A percentile compares a stretch with the other conserved stretches of the same genome.
Conservation (phyloP, 2,329 filamentous ascomycete species). For the Penicillium sp. region DNA sequence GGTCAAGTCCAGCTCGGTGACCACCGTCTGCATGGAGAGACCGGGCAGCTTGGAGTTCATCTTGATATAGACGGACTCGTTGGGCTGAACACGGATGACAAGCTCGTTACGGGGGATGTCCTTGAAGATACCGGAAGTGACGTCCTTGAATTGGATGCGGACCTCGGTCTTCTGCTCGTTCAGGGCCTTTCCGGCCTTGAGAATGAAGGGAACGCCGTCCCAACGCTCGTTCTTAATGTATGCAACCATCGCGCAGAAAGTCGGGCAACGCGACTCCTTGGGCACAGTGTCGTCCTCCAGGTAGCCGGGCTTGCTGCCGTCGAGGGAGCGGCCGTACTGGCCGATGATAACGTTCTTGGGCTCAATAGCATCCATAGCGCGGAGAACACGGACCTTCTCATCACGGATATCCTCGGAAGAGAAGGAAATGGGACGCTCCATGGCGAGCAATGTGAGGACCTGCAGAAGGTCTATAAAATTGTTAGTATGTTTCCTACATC, state of each 20-base stretch:
- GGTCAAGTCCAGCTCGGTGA: constrained; percentile 95
- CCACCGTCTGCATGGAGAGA: constrained; percentile 97
- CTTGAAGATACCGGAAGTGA: constrained; percentile 98
- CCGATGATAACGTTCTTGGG: constrained; percentile 99
- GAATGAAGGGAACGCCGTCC: constrained; percentile 98
- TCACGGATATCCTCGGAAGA: constrained; percentile 96
- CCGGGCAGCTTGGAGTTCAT: constrained; percentile 99
- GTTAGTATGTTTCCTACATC: neutral
- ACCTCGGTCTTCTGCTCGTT: constrained; percentile 99
- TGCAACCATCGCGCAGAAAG: constrained; percentile 91
- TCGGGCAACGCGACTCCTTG: constrained; percentile 92
- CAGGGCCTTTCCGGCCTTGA: constrained; percentile 96
- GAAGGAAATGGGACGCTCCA: constrained; percentile 98
- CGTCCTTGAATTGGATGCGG: constrained; percentile 98
- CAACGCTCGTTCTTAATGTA: constrained; percentile 99
- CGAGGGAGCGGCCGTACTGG: constrained; percentile 91
- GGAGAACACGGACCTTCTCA: constrained; percentile 90
- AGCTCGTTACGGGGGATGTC: constrained; percentile 98
- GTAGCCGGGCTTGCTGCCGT: constrained; percentile 93
- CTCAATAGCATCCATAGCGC: constrained; percentile 86
- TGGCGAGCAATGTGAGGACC: constrained; percentile 87
- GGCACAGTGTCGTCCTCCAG: constrained; percentile 98
- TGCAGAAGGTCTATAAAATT: constrained; percentile 65
- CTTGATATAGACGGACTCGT: constrained; percentile 99
- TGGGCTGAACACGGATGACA: constrained; percentile 97